Evolutionary conservation across 2,329 filamentous ascomycete species (phyloP).

Genomic region (Chrysosporium keratinophilum): DNA sequence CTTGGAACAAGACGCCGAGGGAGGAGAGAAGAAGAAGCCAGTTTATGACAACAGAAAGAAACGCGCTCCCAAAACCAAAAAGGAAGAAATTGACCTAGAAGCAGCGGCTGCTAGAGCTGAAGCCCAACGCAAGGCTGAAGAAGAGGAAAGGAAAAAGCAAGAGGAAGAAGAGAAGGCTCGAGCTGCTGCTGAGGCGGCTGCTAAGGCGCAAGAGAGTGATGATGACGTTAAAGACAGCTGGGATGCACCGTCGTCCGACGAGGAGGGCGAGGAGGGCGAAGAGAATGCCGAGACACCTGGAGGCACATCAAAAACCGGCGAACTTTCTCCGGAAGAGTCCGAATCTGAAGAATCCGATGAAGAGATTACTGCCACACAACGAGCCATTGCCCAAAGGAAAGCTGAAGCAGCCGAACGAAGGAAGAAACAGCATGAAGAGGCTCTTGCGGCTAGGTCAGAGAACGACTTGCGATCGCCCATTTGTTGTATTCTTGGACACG

Average conservation of each 20-base stretch:
- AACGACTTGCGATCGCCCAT: constrained; percentile 95
- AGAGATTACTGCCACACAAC: constrained; percentile 59
- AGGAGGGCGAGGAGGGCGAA: constrained; percentile 30
- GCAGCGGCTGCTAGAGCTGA: constrained; percentile 40
- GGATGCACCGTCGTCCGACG: constrained; percentile 53
- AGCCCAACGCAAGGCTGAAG: constrained; percentile 40
- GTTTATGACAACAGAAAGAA: constrained; percentile 64
- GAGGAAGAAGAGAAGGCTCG: constrained; percentile 68
- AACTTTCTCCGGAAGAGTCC: constrained; percentile 34
- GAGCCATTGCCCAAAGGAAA: constrained; percentile 67
- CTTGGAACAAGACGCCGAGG: constrained; percentile 38
- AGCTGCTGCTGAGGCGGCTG: constrained; percentile 54
- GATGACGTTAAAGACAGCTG: constrained; percentile 85
- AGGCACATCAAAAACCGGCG: constrained; percentile 20
- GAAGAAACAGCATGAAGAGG: constrained; percentile 82
- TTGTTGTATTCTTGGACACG: constrained; percentile 98
- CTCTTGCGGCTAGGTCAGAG: constrained; percentile 78
- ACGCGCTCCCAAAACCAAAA: constrained; percentile 52
- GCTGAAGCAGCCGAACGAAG: constrained; percentile 79
- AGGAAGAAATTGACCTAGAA: constrained; percentile 44
- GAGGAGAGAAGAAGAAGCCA: constrained; percentile 60
- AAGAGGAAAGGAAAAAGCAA: constrained; percentile 48
- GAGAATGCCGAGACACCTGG: constrained; percentile 19
- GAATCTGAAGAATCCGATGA: constrained; percentile 45
- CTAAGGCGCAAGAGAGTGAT: constrained; percentile 60